phyloP scores from a whole-genome alignment of 331 rosid species.

The Rhamnella rubrinervis region DNA sequence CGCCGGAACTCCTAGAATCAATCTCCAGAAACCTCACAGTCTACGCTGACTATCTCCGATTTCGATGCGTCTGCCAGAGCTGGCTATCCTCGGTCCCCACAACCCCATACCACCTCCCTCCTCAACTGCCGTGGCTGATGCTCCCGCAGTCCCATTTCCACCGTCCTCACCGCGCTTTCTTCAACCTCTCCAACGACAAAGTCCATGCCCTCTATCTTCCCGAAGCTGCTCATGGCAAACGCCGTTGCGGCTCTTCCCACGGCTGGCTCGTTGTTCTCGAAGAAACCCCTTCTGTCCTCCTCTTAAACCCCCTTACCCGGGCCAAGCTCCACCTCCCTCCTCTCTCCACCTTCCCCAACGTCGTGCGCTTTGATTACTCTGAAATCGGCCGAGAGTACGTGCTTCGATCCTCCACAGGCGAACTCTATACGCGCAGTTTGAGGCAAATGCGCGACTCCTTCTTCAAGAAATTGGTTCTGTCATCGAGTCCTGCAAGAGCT shows the following conservation, averaged over 20 bases:
- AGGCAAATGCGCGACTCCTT: constrained; percentile 59
- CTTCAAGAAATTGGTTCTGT: constrained; percentile 50
- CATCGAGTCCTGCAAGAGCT: constrained; percentile 32
- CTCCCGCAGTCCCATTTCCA: constrained; percentile 37
- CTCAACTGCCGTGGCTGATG: constrained; percentile 75
- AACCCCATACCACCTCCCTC: constrained; percentile 56
- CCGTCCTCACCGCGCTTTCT: constrained; percentile 42
- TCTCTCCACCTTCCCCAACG: constrained; percentile 57
- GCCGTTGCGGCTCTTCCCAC: constrained; percentile 66
- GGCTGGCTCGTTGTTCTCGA: constrained; percentile 65
- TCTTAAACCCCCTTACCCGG: constrained; percentile 58
- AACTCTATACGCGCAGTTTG: constrained; percentile 31
- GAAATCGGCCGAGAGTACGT: constrained; percentile 55
- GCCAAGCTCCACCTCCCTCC: constrained; percentile 52
- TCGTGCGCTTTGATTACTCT: constrained; percentile 42
- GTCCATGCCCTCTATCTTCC: constrained; percentile 58
- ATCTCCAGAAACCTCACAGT: constrained; percentile 36
- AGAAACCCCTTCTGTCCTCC: constrained; percentile 50
- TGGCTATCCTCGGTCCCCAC: constrained; percentile 45
- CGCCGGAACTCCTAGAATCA: constrained; percentile 48
- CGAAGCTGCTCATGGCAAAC: constrained; percentile 40
- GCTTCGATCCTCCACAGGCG: constrained; percentile 30
- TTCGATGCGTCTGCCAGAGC: constrained; percentile 46
- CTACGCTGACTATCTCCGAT: constrained; percentile 54
- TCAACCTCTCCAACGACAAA: constrained; percentile 44